These are phyloP conservation scores for Hortiboletus campestris DNA, from an alignment of 768 basidiomycete genomes.

Conservation along the genomic window DNA sequence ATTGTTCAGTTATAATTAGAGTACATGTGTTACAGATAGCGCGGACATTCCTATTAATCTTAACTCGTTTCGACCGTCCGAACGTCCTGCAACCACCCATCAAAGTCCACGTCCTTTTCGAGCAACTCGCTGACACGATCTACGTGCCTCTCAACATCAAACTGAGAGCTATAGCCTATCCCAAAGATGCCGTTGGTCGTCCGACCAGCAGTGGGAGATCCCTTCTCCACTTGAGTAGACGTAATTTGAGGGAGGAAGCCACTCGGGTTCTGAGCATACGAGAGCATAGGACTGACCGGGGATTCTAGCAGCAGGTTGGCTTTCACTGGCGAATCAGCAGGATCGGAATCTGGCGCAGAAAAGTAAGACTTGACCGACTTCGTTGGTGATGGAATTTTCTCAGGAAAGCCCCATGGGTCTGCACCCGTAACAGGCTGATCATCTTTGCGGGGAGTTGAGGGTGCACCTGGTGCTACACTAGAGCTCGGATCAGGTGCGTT, in stretches of 20 bases:
- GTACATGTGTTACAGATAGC: slow-evolving; percentile 17
- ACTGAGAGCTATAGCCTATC: slow-evolving; percentile 55
- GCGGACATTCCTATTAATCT: slow-evolving; percentile 12
- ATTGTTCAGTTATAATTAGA: slow-evolving; percentile 22
- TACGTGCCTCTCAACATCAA: slow-evolving; percentile 54
- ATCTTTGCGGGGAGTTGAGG: slow-evolving; percentile 3
- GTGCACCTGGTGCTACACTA: not conserved
- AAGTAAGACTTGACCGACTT: slow-evolving; percentile 36
- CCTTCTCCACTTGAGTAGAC: slow-evolving; percentile 35
- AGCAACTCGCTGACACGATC: slow-evolving; percentile 53
- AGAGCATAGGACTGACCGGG: slow-evolving; percentile 33
- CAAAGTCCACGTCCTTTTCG: slow-evolving; percentile 58
- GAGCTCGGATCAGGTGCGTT: not conserved
- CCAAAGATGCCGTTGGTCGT: slow-evolving; percentile 32
- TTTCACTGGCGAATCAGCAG: slow-evolving; percentile 23
- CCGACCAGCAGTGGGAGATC: slow-evolving; percentile 9
- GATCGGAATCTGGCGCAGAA: slow-evolving; percentile 38
- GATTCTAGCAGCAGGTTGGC: slow-evolving; percentile 32
- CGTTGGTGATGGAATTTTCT: slow-evolving; percentile 29
- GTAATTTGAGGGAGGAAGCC: slow-evolving; percentile 37
- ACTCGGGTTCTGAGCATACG: slow-evolving; percentile 35
- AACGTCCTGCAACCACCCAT: slow-evolving; percentile 48
- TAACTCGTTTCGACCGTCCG: slow-evolving; percentile 31
- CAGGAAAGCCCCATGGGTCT: not conserved
- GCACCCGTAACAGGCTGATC: not conserved